Evolutionary conservation across 768 basidiomycete species (phyloP).

Genomic region (Artomyces pyxidatus): DNA sequence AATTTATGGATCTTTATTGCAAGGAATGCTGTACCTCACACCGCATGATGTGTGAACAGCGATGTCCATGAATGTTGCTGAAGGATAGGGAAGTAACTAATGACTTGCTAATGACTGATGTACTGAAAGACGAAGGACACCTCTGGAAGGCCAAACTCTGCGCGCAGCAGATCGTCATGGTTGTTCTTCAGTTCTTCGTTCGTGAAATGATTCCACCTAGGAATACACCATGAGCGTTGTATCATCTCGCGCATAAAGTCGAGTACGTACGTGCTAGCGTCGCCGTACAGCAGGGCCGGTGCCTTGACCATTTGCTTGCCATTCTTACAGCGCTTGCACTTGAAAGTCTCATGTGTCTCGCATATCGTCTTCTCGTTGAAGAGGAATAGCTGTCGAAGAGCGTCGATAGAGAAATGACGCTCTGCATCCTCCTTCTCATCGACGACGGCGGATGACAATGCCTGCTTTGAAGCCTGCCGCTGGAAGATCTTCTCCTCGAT

Average conservation of each 20-base stretch:
- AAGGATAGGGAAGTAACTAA: not conserved
- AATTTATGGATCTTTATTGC: not conserved
- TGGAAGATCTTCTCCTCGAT: constrained; percentile 99
- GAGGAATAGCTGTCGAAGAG: constrained; percentile 82
- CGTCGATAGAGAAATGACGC: constrained; percentile 87
- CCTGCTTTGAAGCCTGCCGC: constrained; percentile 92
- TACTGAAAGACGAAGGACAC: constrained; percentile 97
- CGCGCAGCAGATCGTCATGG: constrained; percentile 91
- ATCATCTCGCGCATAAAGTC: not conserved
- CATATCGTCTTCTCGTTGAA: constrained; percentile 83
- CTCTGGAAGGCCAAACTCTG: constrained; percentile 75
- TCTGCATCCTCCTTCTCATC: constrained; percentile 95
- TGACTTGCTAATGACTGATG: constrained; percentile 61
- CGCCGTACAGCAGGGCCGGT: constrained; percentile 86
- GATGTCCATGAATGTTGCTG: no score
- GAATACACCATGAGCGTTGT: not conserved
- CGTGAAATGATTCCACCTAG: constrained; percentile 96
- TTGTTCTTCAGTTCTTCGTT: constrained; percentile 83
- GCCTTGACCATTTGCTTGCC: constrained; percentile 80
- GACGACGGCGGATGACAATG: constrained; percentile 95
- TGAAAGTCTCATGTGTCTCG: constrained; percentile 98
- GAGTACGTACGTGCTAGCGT: constrained; percentile 86
- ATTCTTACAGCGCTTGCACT: constrained; percentile 85
- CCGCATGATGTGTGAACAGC: no score
- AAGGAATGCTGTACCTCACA: constrained; percentile 3